phyloP scores from a whole-genome alignment of 495 filamentous ascomycete genomes.

The Apodospora peruviana region DNA sequence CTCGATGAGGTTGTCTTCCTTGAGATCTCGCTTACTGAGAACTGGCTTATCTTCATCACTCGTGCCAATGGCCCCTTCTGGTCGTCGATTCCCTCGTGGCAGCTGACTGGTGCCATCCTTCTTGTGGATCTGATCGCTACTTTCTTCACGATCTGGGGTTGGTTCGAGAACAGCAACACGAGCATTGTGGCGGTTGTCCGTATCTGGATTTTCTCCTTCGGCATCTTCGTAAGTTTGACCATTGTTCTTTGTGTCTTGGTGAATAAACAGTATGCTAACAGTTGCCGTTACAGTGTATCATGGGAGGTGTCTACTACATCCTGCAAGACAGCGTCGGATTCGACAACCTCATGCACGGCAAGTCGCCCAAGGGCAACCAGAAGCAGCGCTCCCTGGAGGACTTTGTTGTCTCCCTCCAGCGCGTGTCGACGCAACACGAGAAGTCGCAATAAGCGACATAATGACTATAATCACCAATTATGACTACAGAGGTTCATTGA shows the following conservation, averaged over 20 bases:
- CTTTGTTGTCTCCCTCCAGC: slow-evolving; percentile 79
- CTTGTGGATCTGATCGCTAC: slow-evolving; percentile 78
- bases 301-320: slow-evolving; percentile 63
- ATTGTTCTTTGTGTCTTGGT: slow-evolving; percentile 48
- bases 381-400: slow-evolving; percentile 78
- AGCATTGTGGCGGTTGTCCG: slow-evolving; percentile 74
- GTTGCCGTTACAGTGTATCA: slow-evolving; percentile 16
- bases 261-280: neutral
- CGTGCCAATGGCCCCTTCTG: slow-evolving; percentile 81
- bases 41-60: slow-evolving; percentile 96
- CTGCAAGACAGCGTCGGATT: slow-evolving; percentile 71
- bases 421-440: slow-evolving; percentile 79
- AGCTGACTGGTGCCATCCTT: slow-evolving; percentile 69
- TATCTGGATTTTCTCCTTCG: slow-evolving; percentile 86
- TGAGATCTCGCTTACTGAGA: slow-evolving; percentile 85
- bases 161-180: slow-evolving; percentile 59
- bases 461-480: slow-evolving; percentile 6
- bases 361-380: slow-evolving; percentile 65
- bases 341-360: slow-evolving; percentile 90
- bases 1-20: slow-evolving; percentile 82
- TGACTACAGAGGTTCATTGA: slow-evolving; percentile 1
- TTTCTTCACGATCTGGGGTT: slow-evolving; percentile 77
- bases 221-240: slow-evolving; percentile 62
- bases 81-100: slow-evolving; percentile 78
- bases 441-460: slow-evolving; percentile 54